Conservation (phyloP, 2,329 filamentous ascomycete species). For the Talaromyces marneffei region DNA sequence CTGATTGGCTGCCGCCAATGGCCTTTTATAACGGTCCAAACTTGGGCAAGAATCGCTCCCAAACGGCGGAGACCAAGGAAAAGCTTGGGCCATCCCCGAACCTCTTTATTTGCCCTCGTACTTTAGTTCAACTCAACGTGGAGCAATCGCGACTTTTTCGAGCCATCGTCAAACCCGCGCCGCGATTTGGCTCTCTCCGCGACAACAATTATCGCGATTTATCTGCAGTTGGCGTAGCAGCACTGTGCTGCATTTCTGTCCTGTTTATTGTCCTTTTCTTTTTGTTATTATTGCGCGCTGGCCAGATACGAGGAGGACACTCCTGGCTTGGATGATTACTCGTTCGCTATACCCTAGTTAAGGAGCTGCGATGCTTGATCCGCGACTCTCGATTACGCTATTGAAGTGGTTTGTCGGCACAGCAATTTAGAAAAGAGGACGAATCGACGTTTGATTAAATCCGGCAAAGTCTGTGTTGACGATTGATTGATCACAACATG, state of each 20-base stretch:
- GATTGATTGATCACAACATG: constrained; percentile 46
- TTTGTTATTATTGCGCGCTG: neutral
- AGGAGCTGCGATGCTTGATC: constrained; percentile 15
- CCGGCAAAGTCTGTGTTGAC: neutral
- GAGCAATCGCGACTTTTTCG: constrained; percentile 33
- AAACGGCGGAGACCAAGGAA: neutral
- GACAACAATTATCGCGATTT: neutral
- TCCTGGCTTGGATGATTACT: neutral
- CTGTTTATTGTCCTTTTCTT: neutral
- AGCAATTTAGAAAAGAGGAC: neutral
- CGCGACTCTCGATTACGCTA: neutral
- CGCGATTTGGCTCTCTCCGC: neutral
- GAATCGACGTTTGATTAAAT: neutral
- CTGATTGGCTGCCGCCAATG: neutral
- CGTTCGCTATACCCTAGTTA: neutral
- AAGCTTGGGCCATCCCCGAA: constrained; percentile 31
- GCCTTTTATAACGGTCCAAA: neutral
- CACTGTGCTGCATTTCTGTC: neutral
- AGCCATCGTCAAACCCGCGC: neutral
- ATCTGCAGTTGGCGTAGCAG: neutral
- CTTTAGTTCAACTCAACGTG: constrained; percentile 22
- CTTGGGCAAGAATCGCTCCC: neutral
- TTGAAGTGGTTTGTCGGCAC: neutral
- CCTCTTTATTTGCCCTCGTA: neutral
- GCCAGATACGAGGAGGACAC: neutral